Conservation (phyloP, 768 basidiomycete genomes). For the Hericium coralloides region DNA sequence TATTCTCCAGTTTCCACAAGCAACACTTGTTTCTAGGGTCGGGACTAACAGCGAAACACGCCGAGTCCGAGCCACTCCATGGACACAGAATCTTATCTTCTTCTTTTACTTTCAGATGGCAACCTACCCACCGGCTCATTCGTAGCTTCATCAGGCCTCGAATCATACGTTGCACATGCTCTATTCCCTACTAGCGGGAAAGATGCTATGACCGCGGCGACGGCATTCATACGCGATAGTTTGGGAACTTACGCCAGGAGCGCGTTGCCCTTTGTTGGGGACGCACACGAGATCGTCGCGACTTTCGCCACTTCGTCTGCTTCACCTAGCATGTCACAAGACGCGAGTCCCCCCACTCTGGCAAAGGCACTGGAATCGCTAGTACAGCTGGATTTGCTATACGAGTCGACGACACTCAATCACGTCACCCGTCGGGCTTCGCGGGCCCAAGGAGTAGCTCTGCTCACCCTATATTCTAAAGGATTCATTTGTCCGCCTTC, state of each 20-base stretch:
- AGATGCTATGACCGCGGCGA: conserved; percentile 26
- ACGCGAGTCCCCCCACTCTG: conserved; percentile 6
- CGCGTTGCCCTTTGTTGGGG: conserved; percentile 72
- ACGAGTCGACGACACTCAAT: conserved; percentile 83
- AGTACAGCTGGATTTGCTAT: conserved; percentile 57
- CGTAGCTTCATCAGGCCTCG: conserved; percentile 88
- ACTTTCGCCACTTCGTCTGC: background rate
- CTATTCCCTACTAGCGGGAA: conserved; percentile 35
- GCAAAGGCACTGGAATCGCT: conserved; percentile 34
- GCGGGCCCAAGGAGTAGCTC: conserved; percentile 84
- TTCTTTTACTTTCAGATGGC: conserved; percentile 79
- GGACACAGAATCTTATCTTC: conserved; percentile 47
- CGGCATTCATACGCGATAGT: conserved; percentile 62
- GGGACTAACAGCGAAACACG: too few relatives aligned
- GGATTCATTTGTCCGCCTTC: conserved; percentile 56
- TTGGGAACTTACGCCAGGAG: conserved; percentile 70
- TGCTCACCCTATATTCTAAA: conserved; percentile 80
- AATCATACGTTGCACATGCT: conserved; percentile 85
- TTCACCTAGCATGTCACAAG: background rate
- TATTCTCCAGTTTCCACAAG: too few relatives aligned
- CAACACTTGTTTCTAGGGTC: too few relatives aligned
- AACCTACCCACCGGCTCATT: conserved; percentile 97
- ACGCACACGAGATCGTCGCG: conserved; percentile 44
- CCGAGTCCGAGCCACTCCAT: background rate
- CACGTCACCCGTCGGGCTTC: conserved; percentile 85